These are phyloP conservation scores for Blastomyces parvus DNA, from an alignment of 2,329 filamentous ascomycete genomes.

Conservation along the genomic window DNA sequence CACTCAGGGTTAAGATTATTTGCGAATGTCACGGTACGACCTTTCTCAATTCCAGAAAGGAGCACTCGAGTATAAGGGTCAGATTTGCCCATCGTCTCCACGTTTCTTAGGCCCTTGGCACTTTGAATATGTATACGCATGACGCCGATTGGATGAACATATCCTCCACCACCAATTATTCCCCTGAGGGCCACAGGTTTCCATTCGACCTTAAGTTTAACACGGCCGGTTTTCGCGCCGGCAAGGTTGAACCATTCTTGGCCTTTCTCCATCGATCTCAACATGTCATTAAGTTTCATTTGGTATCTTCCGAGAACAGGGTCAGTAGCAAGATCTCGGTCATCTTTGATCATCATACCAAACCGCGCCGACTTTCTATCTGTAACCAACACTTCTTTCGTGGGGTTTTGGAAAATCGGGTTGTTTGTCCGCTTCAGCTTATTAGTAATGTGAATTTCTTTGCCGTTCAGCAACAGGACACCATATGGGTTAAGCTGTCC, in stretches of 20 bases:
- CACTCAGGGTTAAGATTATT: slow-evolving; percentile 93
- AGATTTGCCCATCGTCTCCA: slow-evolving; percentile 93
- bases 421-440: slow-evolving; percentile 96
- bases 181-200: slow-evolving; percentile 85
- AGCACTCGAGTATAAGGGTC: slow-evolving; percentile 87
- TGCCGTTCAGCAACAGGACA: slow-evolving; percentile 77
- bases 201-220: slow-evolving; percentile 88
- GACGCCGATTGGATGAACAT: slow-evolving; percentile 86
- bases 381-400: slow-evolving; percentile 89
- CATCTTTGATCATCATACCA: slow-evolving; percentile 89
- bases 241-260: slow-evolving; percentile 93
- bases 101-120: slow-evolving; percentile 74
- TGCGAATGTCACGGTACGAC: slow-evolving; percentile 85
- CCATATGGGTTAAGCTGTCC: slow-evolving; percentile 89
- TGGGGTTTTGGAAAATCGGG: slow-evolving; percentile 87
- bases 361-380: slow-evolving; percentile 85
- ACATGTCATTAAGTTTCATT: slow-evolving; percentile 88
- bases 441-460: slow-evolving; percentile 78
- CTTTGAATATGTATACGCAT: slow-evolving; percentile 87
- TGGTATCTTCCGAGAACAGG: slow-evolving; percentile 85
- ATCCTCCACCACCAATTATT: slow-evolving; percentile 67
- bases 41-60: slow-evolving; percentile 82
- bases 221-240: slow-evolving; percentile 70
- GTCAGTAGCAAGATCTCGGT: slow-evolving; percentile 74
- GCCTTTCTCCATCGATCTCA: slow-evolving; percentile 81